A percentile compares a stretch with the other conserved stretches of the same genome.
These are phyloP conservation scores for Pyrenophora teres DNA, from an alignment of 2,329 filamentous ascomycete genomes.

Conservation along the genomic window DNA sequence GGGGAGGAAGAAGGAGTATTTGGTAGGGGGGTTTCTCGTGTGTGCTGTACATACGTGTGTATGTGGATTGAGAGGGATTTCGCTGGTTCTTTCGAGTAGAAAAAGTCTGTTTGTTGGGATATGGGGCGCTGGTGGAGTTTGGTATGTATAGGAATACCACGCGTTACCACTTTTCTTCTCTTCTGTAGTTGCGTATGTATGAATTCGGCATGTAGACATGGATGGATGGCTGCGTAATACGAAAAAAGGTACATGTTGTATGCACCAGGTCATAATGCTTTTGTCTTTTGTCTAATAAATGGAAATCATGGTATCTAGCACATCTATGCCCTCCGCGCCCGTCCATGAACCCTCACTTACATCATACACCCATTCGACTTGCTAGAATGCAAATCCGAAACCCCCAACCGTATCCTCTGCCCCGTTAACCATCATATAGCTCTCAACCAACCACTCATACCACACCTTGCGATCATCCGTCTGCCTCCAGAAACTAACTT, in stretches of 20 bases:
- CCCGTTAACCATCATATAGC: slow-evolving; percentile 68
- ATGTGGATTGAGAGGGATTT: neutral
- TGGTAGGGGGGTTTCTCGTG: slow-evolving; percentile 53
- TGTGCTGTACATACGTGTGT: neutral
- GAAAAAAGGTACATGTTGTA: too few species aligned
- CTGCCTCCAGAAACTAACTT: slow-evolving; percentile 93
- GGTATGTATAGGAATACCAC: too few species aligned
- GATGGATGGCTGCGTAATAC: too few species aligned
- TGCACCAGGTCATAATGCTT: too few species aligned
- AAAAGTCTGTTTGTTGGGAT: too few species aligned
- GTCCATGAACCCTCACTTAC: slow-evolving; percentile 17
- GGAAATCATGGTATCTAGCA: neutral
- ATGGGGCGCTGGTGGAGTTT: too few species aligned
- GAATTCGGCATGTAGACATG: too few species aligned
- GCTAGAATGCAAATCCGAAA: slow-evolving; percentile 47
- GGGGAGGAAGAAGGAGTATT: slow-evolving; percentile 91
- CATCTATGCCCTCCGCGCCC: neutral
- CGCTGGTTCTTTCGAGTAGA: too few species aligned
- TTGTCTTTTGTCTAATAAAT: too few species aligned
- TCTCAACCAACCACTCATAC: slow-evolving; percentile 98
- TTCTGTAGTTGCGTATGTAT: too few species aligned
- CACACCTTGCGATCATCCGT: slow-evolving; percentile 95
- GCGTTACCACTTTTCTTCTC: too few species aligned
- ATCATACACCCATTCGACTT: slow-evolving; percentile 48
- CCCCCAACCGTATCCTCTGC: slow-evolving; percentile 68